Percentiles rank a stretch among this genome's conserved stretches.
Evolutionary conservation across 2,329 filamentous ascomycete genomes (phyloP).

Genomic region (Nemania serpens): DNA sequence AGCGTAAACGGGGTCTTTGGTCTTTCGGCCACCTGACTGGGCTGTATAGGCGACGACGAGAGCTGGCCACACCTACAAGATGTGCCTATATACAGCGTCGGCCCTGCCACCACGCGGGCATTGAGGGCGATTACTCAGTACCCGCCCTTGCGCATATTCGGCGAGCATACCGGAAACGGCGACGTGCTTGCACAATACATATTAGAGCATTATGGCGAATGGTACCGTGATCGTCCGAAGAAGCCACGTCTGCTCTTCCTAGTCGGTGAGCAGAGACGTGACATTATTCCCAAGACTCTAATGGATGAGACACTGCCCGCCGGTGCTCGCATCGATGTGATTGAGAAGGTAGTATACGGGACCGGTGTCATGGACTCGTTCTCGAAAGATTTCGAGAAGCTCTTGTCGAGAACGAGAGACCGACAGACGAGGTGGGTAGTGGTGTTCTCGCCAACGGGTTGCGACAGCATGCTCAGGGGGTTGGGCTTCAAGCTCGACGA

Average conservation of each 20-base stretch:
- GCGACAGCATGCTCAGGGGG: constrained; percentile 61
- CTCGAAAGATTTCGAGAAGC: constrained; percentile 62
- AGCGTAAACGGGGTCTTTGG: constrained; percentile 18
- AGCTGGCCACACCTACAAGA: constrained; percentile 59
- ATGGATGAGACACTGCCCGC: constrained; percentile 59
- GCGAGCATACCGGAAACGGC: constrained; percentile 83
- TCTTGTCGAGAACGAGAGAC: constrained; percentile 52
- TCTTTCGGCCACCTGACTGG: constrained; percentile 33
- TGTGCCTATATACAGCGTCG: constrained; percentile 75
- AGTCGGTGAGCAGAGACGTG: constrained; percentile 85
- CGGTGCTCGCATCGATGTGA: constrained; percentile 64
- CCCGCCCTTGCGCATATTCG: constrained; percentile 67
- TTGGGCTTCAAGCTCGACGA: constrained; percentile 56
- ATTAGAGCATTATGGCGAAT: constrained; percentile 71
- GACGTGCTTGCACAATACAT: constrained; percentile 80
- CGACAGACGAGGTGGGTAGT: constrained; percentile 68
- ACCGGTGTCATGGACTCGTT: constrained; percentile 85
- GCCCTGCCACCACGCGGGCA: constrained; percentile 78
- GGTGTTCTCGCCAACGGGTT: constrained; percentile 72
- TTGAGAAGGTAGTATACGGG: constrained; percentile 84
- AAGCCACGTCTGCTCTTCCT: constrained; percentile 79
- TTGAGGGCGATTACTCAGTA: constrained; percentile 60
- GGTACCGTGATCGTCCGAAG: constrained; percentile 48
- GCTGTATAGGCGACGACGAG: constrained; percentile 29
- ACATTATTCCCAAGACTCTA: constrained; percentile 84